Conservation (phyloP, 441 rosid genomes). For the Theobroma grandiflorum region DNA sequence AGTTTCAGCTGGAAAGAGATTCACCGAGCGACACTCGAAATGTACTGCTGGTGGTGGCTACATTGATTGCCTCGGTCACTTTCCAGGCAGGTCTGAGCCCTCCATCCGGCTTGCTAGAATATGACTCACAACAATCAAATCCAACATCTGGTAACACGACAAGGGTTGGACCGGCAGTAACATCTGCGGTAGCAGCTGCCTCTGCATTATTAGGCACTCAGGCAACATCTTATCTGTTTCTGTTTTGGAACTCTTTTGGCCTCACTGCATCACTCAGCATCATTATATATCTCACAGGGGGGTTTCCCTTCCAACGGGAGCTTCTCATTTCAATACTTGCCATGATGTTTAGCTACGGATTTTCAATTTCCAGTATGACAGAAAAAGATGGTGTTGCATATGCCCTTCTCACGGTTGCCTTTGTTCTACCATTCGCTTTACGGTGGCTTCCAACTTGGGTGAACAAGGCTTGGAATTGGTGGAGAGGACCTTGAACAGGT, state of each 20-base stretch:
- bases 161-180: background rate
- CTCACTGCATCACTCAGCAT: background rate
- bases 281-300: background rate
- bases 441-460: background rate
- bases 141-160: slow-evolving; percentile 22
- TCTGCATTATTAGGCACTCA: background rate
- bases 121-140: background rate
- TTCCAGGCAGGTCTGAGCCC: slow-evolving; percentile 34
- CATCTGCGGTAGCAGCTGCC: background rate
- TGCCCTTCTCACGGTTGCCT: background rate
- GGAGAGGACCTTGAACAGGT: background rate
- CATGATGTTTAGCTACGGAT: background rate
- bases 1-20: slow-evolving; percentile 22
- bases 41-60: slow-evolving; percentile 27
- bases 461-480: background rate
- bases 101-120: background rate
- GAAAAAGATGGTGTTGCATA: background rate
- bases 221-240: background rate
- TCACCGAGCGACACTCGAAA: slow-evolving; percentile 25
- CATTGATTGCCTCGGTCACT: slow-evolving; percentile 26
- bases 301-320: slow-evolving; percentile 31
- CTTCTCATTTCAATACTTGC: background rate
- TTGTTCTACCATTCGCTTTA: background rate
- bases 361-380: background rate
- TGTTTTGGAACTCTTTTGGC: slow-evolving; percentile 21